Percentiles rank a stretch among this genome's conserved stretches.
phyloP scores from a whole-genome alignment of 352 stramenopile species.

The Aphanomyces stellatus region DNA sequence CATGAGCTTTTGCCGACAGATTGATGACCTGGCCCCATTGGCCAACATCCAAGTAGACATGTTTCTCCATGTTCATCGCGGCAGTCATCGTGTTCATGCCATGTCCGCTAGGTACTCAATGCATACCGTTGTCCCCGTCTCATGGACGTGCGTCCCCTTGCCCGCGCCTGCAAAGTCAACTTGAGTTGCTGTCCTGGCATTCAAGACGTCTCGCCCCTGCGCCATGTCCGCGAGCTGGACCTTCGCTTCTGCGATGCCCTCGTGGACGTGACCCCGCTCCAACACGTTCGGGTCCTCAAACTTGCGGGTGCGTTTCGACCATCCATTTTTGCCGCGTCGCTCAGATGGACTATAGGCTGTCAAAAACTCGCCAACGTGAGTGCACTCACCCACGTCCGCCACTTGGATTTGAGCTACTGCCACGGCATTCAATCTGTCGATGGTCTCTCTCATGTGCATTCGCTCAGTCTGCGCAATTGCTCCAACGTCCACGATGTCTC shows the following conservation, averaged over 20 bases:
- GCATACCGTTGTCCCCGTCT: constrained; percentile 52
- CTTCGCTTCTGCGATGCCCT: constrained; percentile 60
- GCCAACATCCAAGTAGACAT: constrained; percentile 27
- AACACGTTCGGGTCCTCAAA: constrained; percentile 37
- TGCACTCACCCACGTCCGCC: constrained; percentile 32
- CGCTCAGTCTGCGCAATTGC: constrained; percentile 54
- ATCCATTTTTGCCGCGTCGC: neutral
- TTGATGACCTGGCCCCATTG: constrained; percentile 29
- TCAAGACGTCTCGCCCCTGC: constrained; percentile 34
- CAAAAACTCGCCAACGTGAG: constrained; percentile 40
- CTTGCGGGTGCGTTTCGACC: constrained; percentile 25
- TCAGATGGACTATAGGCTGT: constrained; percentile 22
- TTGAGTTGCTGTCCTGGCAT: constrained; percentile 47
- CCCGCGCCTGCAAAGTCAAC: constrained; percentile 30
- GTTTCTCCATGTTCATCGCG: neutral
- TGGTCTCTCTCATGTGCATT: constrained; percentile 36
- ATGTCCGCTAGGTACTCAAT: constrained; percentile 2
- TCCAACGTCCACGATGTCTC: constrained; percentile 38
- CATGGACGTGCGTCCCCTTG: constrained; percentile 33
- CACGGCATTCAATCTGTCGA: constrained; percentile 41
- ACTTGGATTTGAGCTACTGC: constrained; percentile 61
- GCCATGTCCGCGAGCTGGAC: constrained; percentile 34
- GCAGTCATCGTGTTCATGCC: neutral
- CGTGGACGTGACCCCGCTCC: constrained; percentile 35
- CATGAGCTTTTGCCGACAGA: constrained; percentile 59